Conservation (phyloP, 306 rosid genomes). For the Crotalaria pallida region DNA sequence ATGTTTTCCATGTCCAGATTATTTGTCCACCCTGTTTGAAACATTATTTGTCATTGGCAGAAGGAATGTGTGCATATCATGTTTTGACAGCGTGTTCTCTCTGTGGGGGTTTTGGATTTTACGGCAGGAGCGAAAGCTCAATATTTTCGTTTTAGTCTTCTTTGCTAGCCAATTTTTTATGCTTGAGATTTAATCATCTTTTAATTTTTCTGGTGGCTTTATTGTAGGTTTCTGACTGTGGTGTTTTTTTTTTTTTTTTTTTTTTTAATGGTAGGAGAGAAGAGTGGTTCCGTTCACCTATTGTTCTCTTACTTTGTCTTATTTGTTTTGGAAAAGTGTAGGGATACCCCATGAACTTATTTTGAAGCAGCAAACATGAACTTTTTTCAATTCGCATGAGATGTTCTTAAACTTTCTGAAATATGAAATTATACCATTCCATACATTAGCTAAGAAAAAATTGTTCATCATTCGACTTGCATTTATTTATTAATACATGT, state of each 20-base stretch:
- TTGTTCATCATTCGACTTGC: background rate
- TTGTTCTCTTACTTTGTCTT: background rate
- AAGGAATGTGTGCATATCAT: background rate
- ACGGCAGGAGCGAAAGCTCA: background rate
- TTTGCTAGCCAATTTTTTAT: background rate
- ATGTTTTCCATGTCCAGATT: background rate
- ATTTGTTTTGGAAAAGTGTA: background rate
- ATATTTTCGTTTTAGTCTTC: background rate
- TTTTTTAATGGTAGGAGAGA: background rate
- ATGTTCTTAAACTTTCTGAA: background rate
- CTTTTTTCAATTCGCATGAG: too few relatives aligned
- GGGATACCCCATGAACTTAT: background rate
- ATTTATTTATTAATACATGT: background rate
- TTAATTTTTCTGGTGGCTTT: background rate
- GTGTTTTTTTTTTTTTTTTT: too few relatives aligned
- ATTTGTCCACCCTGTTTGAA: background rate
- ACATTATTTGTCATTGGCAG: background rate
- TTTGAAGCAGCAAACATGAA: background rate
- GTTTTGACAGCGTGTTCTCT: background rate
- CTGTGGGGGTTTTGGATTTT: background rate
- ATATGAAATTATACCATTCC: background rate
- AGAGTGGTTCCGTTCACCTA: background rate
- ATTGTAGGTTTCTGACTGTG: background rate
- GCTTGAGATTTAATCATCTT: background rate
- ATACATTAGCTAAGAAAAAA: background rate